Conservation (phyloP, 2,329 filamentous ascomycete species). For the Fusarium nelsonii region DNA sequence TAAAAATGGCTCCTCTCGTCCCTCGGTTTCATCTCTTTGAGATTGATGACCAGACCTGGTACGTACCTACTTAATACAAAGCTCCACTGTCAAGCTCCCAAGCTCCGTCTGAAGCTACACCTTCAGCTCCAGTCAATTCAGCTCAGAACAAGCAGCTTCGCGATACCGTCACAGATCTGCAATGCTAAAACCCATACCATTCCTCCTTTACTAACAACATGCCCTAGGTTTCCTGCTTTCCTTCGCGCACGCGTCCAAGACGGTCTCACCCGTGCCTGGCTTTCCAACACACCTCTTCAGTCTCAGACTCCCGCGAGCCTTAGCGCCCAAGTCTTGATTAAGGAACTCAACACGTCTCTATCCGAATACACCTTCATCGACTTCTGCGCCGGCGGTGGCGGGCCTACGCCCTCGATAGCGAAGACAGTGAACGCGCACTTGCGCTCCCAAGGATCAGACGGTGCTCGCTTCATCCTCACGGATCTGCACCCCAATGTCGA, state of each 20-base stretch:
- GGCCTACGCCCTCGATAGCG: constrained; percentile 75
- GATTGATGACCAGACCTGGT: constrained; percentile 76
- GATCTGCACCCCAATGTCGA: constrained; percentile 74
- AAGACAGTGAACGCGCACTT: constrained; percentile 65
- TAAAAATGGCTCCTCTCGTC: constrained; percentile 61
- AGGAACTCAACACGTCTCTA: constrained; percentile 61
- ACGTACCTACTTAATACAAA: constrained; percentile 40
- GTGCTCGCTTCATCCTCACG: constrained; percentile 72
- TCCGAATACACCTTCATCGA: constrained; percentile 75
- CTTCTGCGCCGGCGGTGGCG: constrained; percentile 81
- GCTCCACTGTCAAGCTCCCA: constrained; percentile 4
- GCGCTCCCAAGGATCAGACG: constrained; percentile 37
- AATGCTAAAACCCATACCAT: neutral
- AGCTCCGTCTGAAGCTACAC: constrained; percentile 11
- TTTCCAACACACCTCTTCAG: constrained; percentile 69
- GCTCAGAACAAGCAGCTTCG: neutral
- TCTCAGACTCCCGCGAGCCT: constrained; percentile 68
- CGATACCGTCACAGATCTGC: neutral
- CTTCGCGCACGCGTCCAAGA: constrained; percentile 74
- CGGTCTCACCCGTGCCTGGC: constrained; percentile 74
- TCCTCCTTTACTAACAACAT: constrained; percentile 1
- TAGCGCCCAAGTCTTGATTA: constrained; percentile 68
- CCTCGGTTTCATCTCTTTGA: constrained; percentile 75
- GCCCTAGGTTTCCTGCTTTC: constrained; percentile 72
- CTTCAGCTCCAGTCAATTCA: neutral